Conservation (phyloP, 169 alveolate species). For the Cryptosporidium tyzzeri region DNA sequence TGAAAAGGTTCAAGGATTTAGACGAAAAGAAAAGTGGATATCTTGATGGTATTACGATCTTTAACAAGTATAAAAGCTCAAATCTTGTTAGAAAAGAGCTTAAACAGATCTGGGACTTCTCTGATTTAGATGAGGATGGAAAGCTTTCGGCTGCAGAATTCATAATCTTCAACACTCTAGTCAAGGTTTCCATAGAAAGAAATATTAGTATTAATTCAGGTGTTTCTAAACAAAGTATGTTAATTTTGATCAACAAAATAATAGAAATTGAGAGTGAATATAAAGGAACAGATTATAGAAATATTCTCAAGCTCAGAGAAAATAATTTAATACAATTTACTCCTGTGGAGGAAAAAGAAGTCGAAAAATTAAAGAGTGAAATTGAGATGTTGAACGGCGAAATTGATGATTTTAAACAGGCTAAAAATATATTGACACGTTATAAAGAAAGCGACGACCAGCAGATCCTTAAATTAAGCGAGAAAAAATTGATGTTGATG, state of each 20-base stretch:
- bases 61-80: slow-evolving; percentile 22
- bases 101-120: slow-evolving; percentile 38
- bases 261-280: neutral
- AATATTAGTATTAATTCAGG: slow-evolving; percentile 1
- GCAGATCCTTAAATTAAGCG: slow-evolving; percentile 9
- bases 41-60: slow-evolving; percentile 30
- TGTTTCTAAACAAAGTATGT: slow-evolving; percentile 5
- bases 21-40: slow-evolving; percentile 11
- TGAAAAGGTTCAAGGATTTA: slow-evolving; percentile 3
- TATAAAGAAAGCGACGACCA: slow-evolving; percentile 11
- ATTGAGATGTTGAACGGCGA: slow-evolving; percentile 9
- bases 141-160: slow-evolving; percentile 29
- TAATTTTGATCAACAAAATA: slow-evolving; percentile 4
- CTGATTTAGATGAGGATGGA: slow-evolving; percentile 65
- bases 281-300: neutral
- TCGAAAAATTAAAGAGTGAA: slow-evolving; percentile 3
- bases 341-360: neutral
- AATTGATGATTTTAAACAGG: slow-evolving; percentile 5
- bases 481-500: slow-evolving; percentile 34
- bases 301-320: neutral
- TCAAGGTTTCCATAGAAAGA: neutral
- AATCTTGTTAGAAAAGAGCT: neutral
- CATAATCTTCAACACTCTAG: slow-evolving; percentile 34
- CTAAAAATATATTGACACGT: neutral
- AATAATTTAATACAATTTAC: neutral